Evolutionary conservation across 1,139 yeast species (phyloP), one percentile per base, ranked within the genome.

Genomic region (Yamadazyma sp.): DNA sequence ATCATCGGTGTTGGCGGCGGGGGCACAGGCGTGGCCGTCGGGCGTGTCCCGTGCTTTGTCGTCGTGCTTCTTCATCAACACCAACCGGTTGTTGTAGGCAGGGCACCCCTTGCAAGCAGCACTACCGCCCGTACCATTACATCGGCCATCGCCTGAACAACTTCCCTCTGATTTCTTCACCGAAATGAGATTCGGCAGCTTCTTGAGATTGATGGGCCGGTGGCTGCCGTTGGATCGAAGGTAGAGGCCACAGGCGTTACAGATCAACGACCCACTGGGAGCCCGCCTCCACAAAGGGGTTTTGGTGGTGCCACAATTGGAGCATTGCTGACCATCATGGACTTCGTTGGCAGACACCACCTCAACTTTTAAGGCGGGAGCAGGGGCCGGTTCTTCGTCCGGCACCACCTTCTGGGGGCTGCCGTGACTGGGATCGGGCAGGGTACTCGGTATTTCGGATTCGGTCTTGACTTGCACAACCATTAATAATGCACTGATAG

Each of bases 71-170:
- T 42, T 59, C 42, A 58, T 54, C 17, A 73, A 53, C 24, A 75
- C 71, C 31, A 81, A 70, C 40, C 94, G 70, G 61, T 87, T 87
- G 55, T 86, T 85, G 56, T 62, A 85, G 3, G 92, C 89, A 2
- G 95, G 94, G 56, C 95, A 87, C 4, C 91, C 89, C 47, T 81
- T 73, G 58, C 95, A 87, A 2, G 88, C 88, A 3, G 75, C 75
- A 2, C 89, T 66, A 1, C 95, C 95, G 4, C 95, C 95, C 1
- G 92, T 86, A 2, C 95, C 95, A 53, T 86, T 86, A 59, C 95
- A 87, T 46, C 81, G 73, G 5, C 95, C 95, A 52, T 84, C 87
- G 9, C 95, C 95, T 43, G 82, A 79, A 54, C 95, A 87, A 4
- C 86, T 75, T 0, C 95, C 95, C 27, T 62, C 65, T 22, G 66